Evolutionary conservation across 495 filamentous ascomycete genomes (phyloP), one percentile per base, ranked within the genome.

Genomic region (Neurospora sp.): DNA sequence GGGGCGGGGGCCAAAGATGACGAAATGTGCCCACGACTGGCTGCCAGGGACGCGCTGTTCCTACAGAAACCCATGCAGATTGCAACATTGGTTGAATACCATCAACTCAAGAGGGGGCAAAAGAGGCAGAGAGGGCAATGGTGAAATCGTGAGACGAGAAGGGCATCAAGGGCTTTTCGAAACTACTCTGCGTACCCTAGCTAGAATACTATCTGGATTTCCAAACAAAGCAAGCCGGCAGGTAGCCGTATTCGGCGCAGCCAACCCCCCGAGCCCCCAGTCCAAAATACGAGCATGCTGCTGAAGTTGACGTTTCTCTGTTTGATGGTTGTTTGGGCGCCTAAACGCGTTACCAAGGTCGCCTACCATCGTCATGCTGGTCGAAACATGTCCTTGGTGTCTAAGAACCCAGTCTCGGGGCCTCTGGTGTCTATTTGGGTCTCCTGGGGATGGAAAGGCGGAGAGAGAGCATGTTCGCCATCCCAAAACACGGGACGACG

Each of bases 251-350:
- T 12, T 27, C 48, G 11, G 22, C 20, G 48, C 48, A 59, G 48
- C 53, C 53, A 35, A 37, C 53, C 27, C 27, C 27, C 27, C 27
- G 14, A 35, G 53, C 53, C 27, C 53, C 53, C 53, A 35, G 27
- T 66, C 53, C 22, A 66, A 66, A 66, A 66, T 27, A 66, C 27
- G 27, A 14, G 53, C 53, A 31, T 66, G 27, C 27, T 66, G 53
- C 27, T 66, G 22, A 35, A 66, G 53, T 61, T 61, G 53, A 35
- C 27, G 53, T 35, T 81, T 74, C 74, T 77, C 75, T 77, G 84
- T 83, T 83, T 84, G 81, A 84, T 83, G 78, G 81, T 80, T 84
- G 83, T 84, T 82, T 85, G 82, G 81, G 79, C 79, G 76, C 73
- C 68, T 31, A 78, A 76, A 76, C 44, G 53, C 71, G 70, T 74